These are phyloP conservation scores for Rauvolfia tetraphylla DNA, from an alignment of 257 asterid genomes.

Conservation along the genomic window DNA sequence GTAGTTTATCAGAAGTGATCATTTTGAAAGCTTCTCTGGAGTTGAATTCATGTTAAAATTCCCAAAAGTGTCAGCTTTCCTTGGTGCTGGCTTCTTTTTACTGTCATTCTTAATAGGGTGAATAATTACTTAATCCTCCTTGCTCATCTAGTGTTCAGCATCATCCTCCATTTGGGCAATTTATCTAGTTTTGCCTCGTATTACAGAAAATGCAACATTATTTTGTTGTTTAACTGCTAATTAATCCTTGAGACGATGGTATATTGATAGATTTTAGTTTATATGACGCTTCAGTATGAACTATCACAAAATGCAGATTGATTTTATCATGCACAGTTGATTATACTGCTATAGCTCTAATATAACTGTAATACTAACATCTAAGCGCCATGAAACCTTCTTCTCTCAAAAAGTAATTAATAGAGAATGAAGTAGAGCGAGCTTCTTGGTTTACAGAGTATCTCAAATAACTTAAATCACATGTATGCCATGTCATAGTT, in stretches of 20 bases:
- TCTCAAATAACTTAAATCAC: background rate
- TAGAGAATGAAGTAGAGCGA: background rate
- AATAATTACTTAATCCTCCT: background rate
- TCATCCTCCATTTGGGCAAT: background rate
- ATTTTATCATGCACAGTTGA: background rate
- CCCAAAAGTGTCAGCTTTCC: background rate
- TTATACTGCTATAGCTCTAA: background rate
- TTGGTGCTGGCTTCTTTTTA: background rate
- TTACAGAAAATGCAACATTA: background rate
- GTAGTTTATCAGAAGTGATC: too few species aligned
- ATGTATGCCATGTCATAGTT: background rate
- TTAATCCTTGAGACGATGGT: background rate
- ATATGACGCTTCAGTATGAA: background rate
- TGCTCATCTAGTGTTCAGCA: background rate
- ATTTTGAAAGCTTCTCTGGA: background rate
- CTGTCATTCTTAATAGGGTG: background rate
- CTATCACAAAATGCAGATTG: background rate
- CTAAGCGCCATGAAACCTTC: background rate
- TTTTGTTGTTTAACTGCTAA: background rate
- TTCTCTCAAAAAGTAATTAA: background rate
- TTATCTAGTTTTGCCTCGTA: background rate
- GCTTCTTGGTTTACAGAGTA: background rate
- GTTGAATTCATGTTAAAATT: background rate
- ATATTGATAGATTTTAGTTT: background rate
- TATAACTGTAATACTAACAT: background rate